Percentiles rank a stretch among this genome's conserved stretches.
These are phyloP conservation scores for Mollisiaceae sp. DNA, from an alignment of 2,329 filamentous ascomycete genomes.

Conservation along the genomic window DNA sequence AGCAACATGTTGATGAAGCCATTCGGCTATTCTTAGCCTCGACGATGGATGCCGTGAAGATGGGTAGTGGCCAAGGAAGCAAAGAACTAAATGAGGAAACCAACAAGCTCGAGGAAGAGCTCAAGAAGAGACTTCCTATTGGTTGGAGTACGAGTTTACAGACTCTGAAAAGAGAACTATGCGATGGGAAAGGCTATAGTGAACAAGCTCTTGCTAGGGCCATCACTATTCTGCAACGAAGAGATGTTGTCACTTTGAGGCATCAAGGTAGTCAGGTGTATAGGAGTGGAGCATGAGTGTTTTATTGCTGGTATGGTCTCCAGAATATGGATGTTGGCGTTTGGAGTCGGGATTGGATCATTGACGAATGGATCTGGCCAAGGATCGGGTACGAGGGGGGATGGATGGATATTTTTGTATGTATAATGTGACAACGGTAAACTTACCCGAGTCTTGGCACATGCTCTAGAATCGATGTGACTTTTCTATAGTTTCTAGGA, in stretches of 20 bases:
- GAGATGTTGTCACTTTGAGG: conserved; percentile 84
- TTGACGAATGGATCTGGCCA: neutral
- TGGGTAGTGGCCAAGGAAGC: conserved; percentile 81
- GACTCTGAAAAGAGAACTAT: conserved; percentile 86
- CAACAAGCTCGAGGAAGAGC: conserved; percentile 83
- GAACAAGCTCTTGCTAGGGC: conserved; percentile 86
- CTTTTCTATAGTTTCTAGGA: neutral
- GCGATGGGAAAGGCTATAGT: conserved; percentile 87
- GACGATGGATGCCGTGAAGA: conserved; percentile 97
- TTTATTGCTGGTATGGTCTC: neutral
- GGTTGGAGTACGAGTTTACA: conserved; percentile 94
- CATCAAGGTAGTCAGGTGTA: conserved; percentile 79
- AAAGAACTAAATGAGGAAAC: conserved; percentile 92
- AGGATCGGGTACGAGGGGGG: neutral
- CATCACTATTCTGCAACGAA: conserved; percentile 81
- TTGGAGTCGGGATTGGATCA: conserved; percentile 6
- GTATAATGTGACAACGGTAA: conserved; percentile 7
- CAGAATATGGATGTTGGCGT: neutral
- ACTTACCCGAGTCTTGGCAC: neutral
- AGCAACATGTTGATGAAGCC: conserved; percentile 93
- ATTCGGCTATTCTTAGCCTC: conserved; percentile 95
- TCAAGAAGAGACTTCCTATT: conserved; percentile 85
- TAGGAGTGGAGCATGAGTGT: conserved; percentile 66
- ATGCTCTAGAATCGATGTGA: neutral
- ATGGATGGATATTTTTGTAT: neutral